Evolutionary conservation across 2,329 filamentous ascomycete genomes (phyloP), one percentile per base, ranked within the genome.

Genomic region (Pleurostoma richardsiae): DNA sequence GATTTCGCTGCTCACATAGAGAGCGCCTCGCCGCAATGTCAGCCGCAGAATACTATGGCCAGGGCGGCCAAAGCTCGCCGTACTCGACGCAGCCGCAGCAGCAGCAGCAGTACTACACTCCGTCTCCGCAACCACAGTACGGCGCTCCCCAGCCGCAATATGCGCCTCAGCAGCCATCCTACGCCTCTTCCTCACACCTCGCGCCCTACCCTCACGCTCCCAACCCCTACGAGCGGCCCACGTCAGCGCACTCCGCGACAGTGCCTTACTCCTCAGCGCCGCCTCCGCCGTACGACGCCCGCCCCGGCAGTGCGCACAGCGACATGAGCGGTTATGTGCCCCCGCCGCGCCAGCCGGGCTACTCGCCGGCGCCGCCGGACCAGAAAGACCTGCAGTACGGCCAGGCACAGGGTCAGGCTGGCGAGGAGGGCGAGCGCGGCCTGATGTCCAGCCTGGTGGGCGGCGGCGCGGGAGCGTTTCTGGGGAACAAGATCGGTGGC

Each of bases 401-500:
- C 41, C 40, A 48, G 43, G 10, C 43, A 46, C n/a, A 46, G 45
- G 11, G 46, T 31, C n/a, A 47, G 41, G 40, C 38, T 40, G 48
- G 52, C 40, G 56, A 57, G 30, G 66, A 70, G 5, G 77, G 74
- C 52, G 79, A 83, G 46, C 69, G 73, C 40, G 79, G 79, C 6
- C 66, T 83, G 10, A 70, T 78, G 10, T 73, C 78, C 2, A 76
- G 77, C 3, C 56, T 82, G 4, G 47, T 78, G 2, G 78, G 78
- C 10, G 73, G 75, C 27, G 74, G 71, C 3, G 72, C 70, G 1
- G 79, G 79, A 36, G 78, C 73, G 1, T 74, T 76, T 47, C 47
- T 78, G 0, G 78, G 73, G 0, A 73, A 80, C 56, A 74, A 82
- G 59, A 58, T 77, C 8, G 77, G 78, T 26, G 75, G 76, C 45